phyloP scores from a whole-genome alignment of 805 yeast genomes.

The Trichomonascus vanleenenianus region DNA sequence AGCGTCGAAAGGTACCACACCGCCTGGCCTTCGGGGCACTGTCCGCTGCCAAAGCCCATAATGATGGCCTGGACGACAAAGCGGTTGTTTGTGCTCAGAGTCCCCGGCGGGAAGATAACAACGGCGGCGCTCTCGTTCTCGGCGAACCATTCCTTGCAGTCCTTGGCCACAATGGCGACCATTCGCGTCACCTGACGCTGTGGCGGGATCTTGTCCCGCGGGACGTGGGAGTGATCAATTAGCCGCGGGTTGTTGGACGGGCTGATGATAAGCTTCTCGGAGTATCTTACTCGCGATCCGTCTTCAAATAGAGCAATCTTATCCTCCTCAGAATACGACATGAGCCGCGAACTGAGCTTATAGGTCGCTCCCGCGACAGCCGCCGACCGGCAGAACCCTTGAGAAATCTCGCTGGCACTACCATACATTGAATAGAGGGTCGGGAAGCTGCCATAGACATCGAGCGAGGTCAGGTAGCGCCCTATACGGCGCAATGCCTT shows the following conservation, averaged over 20 bases:
- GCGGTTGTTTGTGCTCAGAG: slow-evolving; percentile 56
- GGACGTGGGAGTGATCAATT: slow-evolving; percentile 16
- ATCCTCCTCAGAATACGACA: slow-evolving; percentile 54
- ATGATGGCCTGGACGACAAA: slow-evolving; percentile 80
- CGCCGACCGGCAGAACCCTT: slow-evolving; percentile 95
- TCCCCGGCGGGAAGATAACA: slow-evolving; percentile 86
- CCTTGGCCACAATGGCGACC: slow-evolving; percentile 74
- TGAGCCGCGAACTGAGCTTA: slow-evolving; percentile 63
- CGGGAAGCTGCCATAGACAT: slow-evolving; percentile 92
- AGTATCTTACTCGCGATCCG: slow-evolving; percentile 64
- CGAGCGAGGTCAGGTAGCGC: slow-evolving; percentile 76
- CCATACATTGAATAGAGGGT: slow-evolving; percentile 89
- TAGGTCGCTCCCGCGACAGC: slow-evolving; percentile 97
- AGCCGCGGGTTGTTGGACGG: slow-evolving; percentile 32
- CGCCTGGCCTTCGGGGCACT: slow-evolving; percentile 79
- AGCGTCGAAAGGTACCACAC: slow-evolving; percentile 86
- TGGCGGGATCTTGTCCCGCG: slow-evolving; percentile 26
- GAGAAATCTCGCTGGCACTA: slow-evolving; percentile 91
- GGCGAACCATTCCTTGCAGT: slow-evolving; percentile 87
- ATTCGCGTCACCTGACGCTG: slow-evolving; percentile 50
- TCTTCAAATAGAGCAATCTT: slow-evolving; percentile 57
- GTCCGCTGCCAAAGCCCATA: slow-evolving; percentile 80
- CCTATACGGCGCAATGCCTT: slow-evolving; percentile 75
- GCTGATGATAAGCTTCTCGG: slow-evolving; percentile 71
- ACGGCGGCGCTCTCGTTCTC: slow-evolving; percentile 78